Conservation (phyloP, 2,329 filamentous ascomycete species). For the Neonectria magnoliae region DNA sequence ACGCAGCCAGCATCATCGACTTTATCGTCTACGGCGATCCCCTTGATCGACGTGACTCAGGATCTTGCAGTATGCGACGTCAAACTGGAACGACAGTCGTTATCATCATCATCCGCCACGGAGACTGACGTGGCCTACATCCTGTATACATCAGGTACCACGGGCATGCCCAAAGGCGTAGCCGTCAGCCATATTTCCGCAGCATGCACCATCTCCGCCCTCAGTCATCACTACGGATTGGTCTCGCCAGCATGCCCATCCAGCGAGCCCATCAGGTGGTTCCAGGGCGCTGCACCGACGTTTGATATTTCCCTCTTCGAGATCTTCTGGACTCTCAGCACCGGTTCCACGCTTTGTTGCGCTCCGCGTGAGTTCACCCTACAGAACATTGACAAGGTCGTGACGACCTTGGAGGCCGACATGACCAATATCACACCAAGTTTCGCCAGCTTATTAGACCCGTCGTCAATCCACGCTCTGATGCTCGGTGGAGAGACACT, state of each 20-base stretch:
- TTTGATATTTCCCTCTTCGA: conserved; percentile 87
- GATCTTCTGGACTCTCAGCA: conserved; percentile 81
- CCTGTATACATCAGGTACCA: not conserved
- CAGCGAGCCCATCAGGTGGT: conserved; percentile 44
- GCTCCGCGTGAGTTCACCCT: conserved; percentile 44
- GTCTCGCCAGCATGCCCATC: not conserved
- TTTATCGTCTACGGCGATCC: not conserved
- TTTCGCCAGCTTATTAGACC: conserved; percentile 47
- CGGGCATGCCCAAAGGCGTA: not conserved
- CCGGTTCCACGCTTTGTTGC: conserved; percentile 51
- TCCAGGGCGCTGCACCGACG: conserved; percentile 50
- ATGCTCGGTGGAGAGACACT: not conserved
- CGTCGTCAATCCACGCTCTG: conserved; percentile 42
- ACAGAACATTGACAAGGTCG: conserved; percentile 32
- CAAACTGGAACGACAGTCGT: not conserved
- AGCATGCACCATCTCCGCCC: not conserved
- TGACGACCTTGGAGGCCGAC: conserved; percentile 46
- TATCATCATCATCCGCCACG: not conserved
- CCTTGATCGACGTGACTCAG: not conserved
- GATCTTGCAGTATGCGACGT: not conserved
- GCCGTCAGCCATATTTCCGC: not conserved
- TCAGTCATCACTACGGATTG: not conserved
- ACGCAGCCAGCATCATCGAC: not conserved
- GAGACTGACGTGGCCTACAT: not conserved
- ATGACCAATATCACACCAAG: conserved; percentile 52